Evolutionary conservation across 768 basidiomycete genomes (phyloP).

Genomic region (Tricholoma bakamatsutake): DNA sequence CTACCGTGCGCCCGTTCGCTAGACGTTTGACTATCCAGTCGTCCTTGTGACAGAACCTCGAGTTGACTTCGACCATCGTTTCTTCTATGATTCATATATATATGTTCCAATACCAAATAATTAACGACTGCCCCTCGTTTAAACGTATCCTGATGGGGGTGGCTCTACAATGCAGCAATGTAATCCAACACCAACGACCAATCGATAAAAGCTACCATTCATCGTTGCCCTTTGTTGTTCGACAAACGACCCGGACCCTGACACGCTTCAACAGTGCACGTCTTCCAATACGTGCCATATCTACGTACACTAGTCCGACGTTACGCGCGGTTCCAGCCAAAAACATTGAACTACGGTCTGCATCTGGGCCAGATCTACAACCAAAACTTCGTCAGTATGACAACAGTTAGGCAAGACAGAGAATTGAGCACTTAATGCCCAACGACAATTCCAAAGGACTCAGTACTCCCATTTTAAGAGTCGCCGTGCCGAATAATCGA

Average conservation of each 20-base stretch:
- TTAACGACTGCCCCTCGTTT: background rate
- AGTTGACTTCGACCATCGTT: background rate
- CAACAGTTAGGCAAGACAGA: background rate
- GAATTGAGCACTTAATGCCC: conserved; percentile 45
- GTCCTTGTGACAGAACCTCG: background rate
- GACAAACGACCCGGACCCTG: conserved; percentile 36
- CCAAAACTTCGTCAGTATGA: background rate
- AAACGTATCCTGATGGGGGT: background rate
- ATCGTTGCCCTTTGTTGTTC: conserved; percentile 1
- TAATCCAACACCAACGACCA: background rate
- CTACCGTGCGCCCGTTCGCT: too few relatives aligned
- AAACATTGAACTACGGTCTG: conserved; percentile 50
- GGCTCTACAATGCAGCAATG: background rate
- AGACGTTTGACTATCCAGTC: background rate
- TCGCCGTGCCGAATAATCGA: conserved; percentile 52
- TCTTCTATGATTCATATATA: background rate
- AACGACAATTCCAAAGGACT: conserved; percentile 42
- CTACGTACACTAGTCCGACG: conserved; percentile 71
- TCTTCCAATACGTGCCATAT: conserved; percentile 66
- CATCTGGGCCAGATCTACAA: conserved; percentile 55
- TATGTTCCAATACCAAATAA: background rate
- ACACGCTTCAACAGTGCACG: conserved; percentile 61
- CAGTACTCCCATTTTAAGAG: conserved; percentile 45
- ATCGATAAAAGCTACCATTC: background rate
- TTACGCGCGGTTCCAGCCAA: conserved; percentile 64